phyloP scores from a whole-genome alignment of 805 yeast species.

The Yamadazyma insecticola region DNA sequence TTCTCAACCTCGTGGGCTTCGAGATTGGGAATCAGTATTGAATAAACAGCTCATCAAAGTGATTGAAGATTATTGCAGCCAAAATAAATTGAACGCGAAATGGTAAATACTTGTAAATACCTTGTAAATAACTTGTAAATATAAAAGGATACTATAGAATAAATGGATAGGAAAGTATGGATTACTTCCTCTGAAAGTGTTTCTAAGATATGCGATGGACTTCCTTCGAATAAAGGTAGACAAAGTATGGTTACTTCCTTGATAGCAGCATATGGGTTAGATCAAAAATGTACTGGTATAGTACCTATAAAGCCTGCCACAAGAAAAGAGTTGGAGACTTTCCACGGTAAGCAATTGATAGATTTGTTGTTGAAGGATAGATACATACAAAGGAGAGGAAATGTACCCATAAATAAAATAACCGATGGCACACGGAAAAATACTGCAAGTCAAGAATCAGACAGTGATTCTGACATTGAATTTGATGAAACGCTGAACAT shows the following conservation, averaged over 20 bases:
- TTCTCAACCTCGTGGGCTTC: too few relatives aligned
- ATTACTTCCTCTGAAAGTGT: slow-evolving; percentile 16
- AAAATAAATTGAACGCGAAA: too few relatives aligned
- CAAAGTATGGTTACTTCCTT: slow-evolving; percentile 41
- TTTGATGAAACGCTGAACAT: too few relatives aligned
- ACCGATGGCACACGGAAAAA: too few relatives aligned
- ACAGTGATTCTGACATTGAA: too few relatives aligned
- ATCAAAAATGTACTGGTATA: slow-evolving; percentile 26
- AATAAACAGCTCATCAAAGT: too few relatives aligned
- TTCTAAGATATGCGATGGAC: slow-evolving; percentile 27
- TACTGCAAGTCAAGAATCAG: too few relatives aligned
- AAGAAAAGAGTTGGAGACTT: slow-evolving; percentile 36
- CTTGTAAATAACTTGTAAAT: slow-evolving; percentile 1
- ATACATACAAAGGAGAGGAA: slow-evolving; percentile 5
- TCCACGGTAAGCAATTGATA: slow-evolving; percentile 47
- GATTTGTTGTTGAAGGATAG: slow-evolving; percentile 30
- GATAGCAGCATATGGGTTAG: slow-evolving; percentile 14
- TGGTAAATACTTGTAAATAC: background rate
- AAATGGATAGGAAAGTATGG: slow-evolving; percentile 16
- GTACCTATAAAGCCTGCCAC: slow-evolving; percentile 21
- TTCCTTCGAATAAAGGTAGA: slow-evolving; percentile 54
- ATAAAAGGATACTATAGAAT: background rate
- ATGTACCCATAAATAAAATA: too few relatives aligned
- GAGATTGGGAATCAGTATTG: too few relatives aligned
- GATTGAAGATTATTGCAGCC: too few relatives aligned